Conservation (phyloP, 2,329 filamentous ascomycete species). For the Paracoccidioides lutzii region DNA sequence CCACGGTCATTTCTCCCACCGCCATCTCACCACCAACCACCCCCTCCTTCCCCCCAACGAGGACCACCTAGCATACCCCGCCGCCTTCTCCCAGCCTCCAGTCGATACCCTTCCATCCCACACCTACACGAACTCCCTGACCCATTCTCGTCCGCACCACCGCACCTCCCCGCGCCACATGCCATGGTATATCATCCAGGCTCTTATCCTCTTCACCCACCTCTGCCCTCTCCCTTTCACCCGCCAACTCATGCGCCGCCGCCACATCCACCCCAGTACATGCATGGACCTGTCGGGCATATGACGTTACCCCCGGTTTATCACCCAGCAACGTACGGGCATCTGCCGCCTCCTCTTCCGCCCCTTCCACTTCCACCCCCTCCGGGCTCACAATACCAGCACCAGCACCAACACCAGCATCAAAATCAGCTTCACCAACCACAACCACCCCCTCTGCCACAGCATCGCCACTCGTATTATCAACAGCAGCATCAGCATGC, state of each 20-base stretch:
- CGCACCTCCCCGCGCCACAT: conserved; percentile 30
- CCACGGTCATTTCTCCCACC: conserved; percentile 21
- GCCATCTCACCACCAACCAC: conserved; percentile 17
- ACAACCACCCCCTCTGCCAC: neutral
- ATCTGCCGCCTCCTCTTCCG: neutral
- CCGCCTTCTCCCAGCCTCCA: conserved; percentile 23
- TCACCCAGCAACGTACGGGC: neutral
- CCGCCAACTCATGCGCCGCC: neutral
- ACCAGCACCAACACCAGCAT: neutral
- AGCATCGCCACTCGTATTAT: neutral
- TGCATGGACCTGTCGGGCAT: neutral
- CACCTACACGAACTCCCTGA: conserved; percentile 24
- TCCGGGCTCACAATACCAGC: neutral
- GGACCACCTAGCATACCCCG: conserved; percentile 12
- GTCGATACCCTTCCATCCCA: conserved; percentile 12
- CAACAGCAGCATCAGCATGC: neutral
- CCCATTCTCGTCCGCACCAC: conserved; percentile 22
- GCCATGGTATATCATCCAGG: conserved; percentile 25
- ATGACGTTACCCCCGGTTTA: neutral
- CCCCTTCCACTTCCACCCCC: neutral
- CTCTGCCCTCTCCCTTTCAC: conserved; percentile 8
- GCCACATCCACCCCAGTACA: neutral
- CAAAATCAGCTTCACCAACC: neutral
- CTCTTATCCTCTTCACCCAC: conserved; percentile 19
- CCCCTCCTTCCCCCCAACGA: neutral